These are phyloP conservation scores for Phytophthora quininea DNA, from an alignment of 352 stramenopile genomes.

Conservation along the genomic window DNA sequence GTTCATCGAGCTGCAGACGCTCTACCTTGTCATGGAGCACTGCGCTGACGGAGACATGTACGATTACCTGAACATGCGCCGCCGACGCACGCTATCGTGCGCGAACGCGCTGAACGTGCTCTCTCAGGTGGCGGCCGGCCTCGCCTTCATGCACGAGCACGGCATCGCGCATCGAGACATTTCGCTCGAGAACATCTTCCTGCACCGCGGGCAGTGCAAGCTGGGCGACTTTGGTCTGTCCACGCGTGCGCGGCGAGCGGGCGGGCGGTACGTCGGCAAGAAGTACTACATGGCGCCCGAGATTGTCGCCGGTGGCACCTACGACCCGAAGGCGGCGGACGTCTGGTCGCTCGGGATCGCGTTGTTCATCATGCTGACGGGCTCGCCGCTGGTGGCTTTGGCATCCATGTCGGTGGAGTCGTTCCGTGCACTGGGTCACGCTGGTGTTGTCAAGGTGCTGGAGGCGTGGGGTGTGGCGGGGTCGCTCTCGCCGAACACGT, in stretches of 20 bases:
- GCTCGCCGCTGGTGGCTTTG: conserved; percentile 13
- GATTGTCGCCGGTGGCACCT: not conserved
- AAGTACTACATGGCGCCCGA: not conserved
- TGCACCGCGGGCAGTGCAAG: conserved; percentile 13
- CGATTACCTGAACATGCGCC: conserved; percentile 1
- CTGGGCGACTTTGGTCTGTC: not conserved
- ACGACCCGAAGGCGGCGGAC: not conserved
- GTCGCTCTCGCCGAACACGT: conserved; percentile 21
- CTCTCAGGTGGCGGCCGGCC: conserved; percentile 14
- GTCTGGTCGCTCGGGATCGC: not conserved
- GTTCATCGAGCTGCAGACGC: conserved; percentile 35
- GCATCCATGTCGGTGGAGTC: conserved; percentile 34
- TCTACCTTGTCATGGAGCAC: conserved; percentile 42
- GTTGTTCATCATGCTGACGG: not conserved
- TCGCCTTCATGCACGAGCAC: conserved; percentile 33
- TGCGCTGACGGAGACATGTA: conserved; percentile 28
- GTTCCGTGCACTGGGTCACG: conserved; percentile 36
- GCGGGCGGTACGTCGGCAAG: not conserved
- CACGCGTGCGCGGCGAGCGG: not conserved
- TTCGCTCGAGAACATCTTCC: conserved; percentile 48
- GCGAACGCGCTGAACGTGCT: conserved; percentile 24
- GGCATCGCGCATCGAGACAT: conserved; percentile 51
- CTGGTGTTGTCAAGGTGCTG: conserved; percentile 33
- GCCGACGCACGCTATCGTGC: not conserved
- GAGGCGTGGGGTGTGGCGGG: conserved; percentile 34